Percentiles rank a stretch among this genome's conserved stretches.
phyloP scores from a whole-genome alignment of 257 asterid species.

The Ocimum tenuiflorum region DNA sequence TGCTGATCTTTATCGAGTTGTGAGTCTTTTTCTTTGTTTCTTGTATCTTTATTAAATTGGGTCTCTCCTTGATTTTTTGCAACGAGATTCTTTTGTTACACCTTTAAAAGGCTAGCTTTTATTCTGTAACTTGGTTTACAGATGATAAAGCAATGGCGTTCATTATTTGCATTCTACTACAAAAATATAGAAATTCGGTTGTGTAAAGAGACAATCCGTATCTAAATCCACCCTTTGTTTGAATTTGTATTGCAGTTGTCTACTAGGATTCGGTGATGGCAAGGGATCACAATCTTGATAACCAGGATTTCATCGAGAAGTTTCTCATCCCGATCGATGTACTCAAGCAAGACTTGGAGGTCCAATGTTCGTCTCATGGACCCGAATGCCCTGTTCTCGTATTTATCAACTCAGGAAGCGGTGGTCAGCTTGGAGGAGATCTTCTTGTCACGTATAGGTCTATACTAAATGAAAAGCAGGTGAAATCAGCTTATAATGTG shows the following conservation, averaged over 20 bases:
- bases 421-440: conserved; percentile 93
- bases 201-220: not conserved
- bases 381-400: conserved; percentile 87
- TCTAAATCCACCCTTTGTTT: not conserved
- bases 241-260: conserved; percentile 24
- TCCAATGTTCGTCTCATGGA: conserved; percentile 21
- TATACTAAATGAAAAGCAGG: conserved; percentile 72
- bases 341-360: conserved; percentile 31
- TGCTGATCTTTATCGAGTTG: not conserved
- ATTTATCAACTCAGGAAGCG: conserved; percentile 81
- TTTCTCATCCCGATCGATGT: conserved; percentile 54
- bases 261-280: conserved; percentile 29
- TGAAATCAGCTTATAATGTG: conserved; percentile 14
- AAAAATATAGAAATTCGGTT: not conserved
- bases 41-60: not conserved
- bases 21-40: not conserved
- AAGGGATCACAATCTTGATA: conserved; percentile 21
- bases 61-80: not conserved
- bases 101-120: not conserved
- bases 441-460: conserved; percentile 64
- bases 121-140: not conserved
- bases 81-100: not conserved
- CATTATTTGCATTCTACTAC: not conserved
- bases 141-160: not conserved
- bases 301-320: conserved; percentile 34